Evolutionary conservation across 2,329 filamentous ascomycete species (phyloP), one percentile per base, ranked within the genome.

Genomic region (Penicillium sp.): DNA sequence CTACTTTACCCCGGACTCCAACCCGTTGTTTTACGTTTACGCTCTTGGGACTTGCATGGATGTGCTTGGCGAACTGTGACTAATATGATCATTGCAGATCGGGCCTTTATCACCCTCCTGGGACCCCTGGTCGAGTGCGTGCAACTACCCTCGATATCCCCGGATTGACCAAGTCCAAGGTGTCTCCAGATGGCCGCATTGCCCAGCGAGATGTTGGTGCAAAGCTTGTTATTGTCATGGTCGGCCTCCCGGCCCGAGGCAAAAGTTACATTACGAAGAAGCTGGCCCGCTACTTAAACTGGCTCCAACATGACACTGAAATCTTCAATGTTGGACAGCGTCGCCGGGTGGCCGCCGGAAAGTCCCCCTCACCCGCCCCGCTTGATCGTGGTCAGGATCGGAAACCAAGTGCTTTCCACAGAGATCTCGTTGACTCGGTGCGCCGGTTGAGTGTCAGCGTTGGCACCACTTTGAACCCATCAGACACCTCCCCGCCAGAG

Each of bases 221-320:
- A 40, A 99, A 99, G 81, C 82, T 99, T 60, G 91, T 97, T 71
- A 96, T 99, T 68, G 87, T 99, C 73, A 99, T 99, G 94, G 94
- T 99, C 59, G 94, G 94, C 62, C 79, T 99, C 67, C 94, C 94
- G 3, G 94, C 94, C 10, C 84, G 94, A 68, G 94, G 94, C 72
- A 99, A 99, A 79, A 97, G 92, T 54, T 99, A 99, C 77, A 96
- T 99, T 69, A 97, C 94, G 60, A 97, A 97, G 81, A 99, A 99
- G 79, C 84, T 99, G 61, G 90, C 94, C 58, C 85, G 94, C 60
- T 99, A 97, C 72, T 79, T 99, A 50, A 93, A 95, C 49, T 99
- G 94, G 94, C 87, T 97, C 69, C 94, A 99, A 71, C 93, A 99
- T 76, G 91, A 96, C 69, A 94, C 92, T 13, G 85, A 84, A 65